A percentile compares a stretch with the other conserved stretches of the same genome.
Evolutionary conservation across 352 stramenopile genomes (phyloP).

Genomic region (Phytophthora palmivora): DNA sequence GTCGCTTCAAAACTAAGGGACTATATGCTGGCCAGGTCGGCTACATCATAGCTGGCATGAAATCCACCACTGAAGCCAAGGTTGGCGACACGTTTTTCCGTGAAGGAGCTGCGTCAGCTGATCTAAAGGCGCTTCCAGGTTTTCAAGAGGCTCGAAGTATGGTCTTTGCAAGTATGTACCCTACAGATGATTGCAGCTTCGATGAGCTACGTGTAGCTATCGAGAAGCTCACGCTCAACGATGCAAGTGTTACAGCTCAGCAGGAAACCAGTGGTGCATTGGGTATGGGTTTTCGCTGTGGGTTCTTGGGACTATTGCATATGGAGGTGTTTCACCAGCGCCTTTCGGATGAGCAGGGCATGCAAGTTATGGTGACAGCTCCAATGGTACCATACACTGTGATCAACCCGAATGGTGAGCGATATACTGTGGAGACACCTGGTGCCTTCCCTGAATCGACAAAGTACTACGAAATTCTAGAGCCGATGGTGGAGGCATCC

Average conservation of each 20-base stretch:
- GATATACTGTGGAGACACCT: conserved; percentile 70
- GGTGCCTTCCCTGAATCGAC: conserved; percentile 83
- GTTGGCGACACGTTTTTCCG: conserved; percentile 91
- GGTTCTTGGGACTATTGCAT: conserved; percentile 98
- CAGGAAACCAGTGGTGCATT: conserved; percentile 95
- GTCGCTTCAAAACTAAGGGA: conserved; percentile 74
- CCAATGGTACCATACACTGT: conserved; percentile 98
- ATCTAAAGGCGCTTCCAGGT: conserved; percentile 71
- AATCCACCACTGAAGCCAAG: conserved; percentile 96
- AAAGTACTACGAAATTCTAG: conserved; percentile 90
- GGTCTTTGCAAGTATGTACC: conserved; percentile 99
- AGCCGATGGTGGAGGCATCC: conserved; percentile 97
- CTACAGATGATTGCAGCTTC: conserved; percentile 96
- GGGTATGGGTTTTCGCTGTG: conserved; percentile 96
- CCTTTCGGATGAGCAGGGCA: conserved; percentile 97
- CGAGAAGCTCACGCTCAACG: conserved; percentile 97
- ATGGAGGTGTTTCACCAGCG: conserved; percentile 99
- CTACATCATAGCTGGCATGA: conserved; percentile 98
- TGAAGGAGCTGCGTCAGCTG: conserved; percentile 50
- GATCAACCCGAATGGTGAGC: conserved; percentile 61
- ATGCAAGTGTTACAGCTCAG: conserved; percentile 96
- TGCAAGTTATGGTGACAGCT: conserved; percentile 97
- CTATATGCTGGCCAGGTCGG: conserved; percentile 95
- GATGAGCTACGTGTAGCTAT: conserved; percentile 97
- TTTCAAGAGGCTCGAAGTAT: conserved; percentile 92